Evolutionary conservation across 2,329 filamentous ascomycete species (phyloP).

Genomic region (Phialophora expanda): DNA sequence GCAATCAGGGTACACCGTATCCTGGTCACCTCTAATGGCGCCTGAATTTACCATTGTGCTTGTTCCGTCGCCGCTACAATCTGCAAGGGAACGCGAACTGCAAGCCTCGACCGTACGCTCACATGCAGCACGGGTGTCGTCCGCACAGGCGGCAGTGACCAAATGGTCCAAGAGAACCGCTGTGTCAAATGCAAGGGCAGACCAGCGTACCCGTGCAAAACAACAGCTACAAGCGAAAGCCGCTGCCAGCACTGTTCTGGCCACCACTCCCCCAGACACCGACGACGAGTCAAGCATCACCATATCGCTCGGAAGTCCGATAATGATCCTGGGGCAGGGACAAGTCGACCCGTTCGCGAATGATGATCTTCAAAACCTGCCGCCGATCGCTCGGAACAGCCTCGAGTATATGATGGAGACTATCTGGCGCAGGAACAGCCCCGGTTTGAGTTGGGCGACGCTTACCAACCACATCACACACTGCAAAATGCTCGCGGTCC

Average conservation of each 20-base stretch:
- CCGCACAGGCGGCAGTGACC: background rate
- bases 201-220: background rate
- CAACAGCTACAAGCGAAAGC: background rate
- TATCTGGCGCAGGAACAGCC: background rate
- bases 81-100: constrained; percentile 1
- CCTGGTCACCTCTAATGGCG: background rate
- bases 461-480: background rate
- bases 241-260: background rate
- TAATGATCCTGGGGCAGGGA: background rate
- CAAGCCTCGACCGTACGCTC: background rate
- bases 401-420: constrained; percentile 1
- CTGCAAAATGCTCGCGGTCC: background rate
- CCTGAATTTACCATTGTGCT: background rate
- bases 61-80: background rate
- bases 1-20: background rate
- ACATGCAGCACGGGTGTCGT: background rate
- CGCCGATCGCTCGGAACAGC: background rate
- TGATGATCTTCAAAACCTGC: background rate
- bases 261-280: background rate
- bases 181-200: background rate
- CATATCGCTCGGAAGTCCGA: background rate
- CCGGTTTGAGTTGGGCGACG: background rate
- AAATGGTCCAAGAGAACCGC: constrained; percentile 5
- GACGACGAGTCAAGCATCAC: constrained; percentile 3
- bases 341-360: background rate